Base-by-base conservation (phyloP, 2,329 filamentous ascomycete species). In the Podosphaera aphanis region DNA sequence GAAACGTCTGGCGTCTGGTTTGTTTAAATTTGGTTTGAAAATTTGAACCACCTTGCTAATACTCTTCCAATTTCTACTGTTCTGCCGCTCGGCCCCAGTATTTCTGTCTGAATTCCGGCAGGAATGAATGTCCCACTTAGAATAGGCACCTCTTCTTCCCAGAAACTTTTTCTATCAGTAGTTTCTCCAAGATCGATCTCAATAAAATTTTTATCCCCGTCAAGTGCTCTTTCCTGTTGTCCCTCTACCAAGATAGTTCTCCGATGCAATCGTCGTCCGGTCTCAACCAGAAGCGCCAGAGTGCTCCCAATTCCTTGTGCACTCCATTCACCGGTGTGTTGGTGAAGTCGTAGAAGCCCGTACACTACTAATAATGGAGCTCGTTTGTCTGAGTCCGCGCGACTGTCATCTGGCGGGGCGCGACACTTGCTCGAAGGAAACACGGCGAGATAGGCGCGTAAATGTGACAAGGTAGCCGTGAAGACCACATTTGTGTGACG, bases 371-470 rank as follows among this genome's bases (percentile, higher is more conserved):
- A 61, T 19, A 67, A 58, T 0, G 70, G 67, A 18, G 49, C 46
- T 20, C 50, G 45, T 23, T 44, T 54, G 2, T 49, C 52, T 20
- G 43, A 45, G 16, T 49, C 52, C n/a, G 50, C 50, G 23, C 49
- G 41, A 13, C 48, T 46, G 25, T 44, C 20, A 21, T 46, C 37
- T 42, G 46, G n/a, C n/a, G 13, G 25, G n/a, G 16, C 45, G 11
- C 44, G 13, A 23, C 47, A 10, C 29, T 11, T 20, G 8, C 42
- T 49, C 5, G 52, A 38, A 23, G 49, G 31, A 43, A 55, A 51
- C 44, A 73, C 67, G 37, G 79, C 67, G 16, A 94, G 67, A 55
- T 79, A 83, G 31, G 83, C 83, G 46, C 83, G 77, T 5, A 93
- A 70, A 59, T 82, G 77, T 19, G 80, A 75, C 46, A 90, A 69